Evolutionary conservation across 1,284 basidiomycete species (phyloP), one percentile per base, ranked within the genome.

Genomic region (Sanghuangporus weigelae): DNA sequence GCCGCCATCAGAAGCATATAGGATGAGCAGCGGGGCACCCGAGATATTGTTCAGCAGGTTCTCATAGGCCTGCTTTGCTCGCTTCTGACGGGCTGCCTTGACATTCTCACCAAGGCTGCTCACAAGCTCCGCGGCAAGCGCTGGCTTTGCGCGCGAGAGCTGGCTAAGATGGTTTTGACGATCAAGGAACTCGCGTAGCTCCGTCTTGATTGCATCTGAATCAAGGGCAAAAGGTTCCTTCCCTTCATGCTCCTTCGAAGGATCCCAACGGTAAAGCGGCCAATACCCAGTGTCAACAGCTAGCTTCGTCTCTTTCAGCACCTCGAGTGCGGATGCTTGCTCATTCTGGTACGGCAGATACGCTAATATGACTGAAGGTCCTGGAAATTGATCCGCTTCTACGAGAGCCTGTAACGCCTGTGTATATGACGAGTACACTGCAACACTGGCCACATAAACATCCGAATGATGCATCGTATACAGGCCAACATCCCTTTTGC

Each of bases 401-500:
- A 90, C 83, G 68, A 99, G 75, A 5, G 95, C 87, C 73, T 98
- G 96, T 51, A 99, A 83, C 39, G 97, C 95, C 73, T 98, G 96
- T 1, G 92, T 85, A 74, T 98, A 99, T 58, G 96, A 96, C 49
- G 95, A 91, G 76, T 96, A 98, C 62, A 98, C 89, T 6, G 97
- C 97, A 46, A 97, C 87, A 71, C 92, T 95, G 10, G 95, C 95
- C 62, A 98, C 96, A 74, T 95, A 99, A 63, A 95, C 93, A 72
- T 95, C 91, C 16, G 96, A 96, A 74, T 98, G 93, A 78, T 97
- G 98, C 93, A 99, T 96, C 12, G 96, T 96, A 73, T 99, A 99
- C 56, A 98, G 79, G 0, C 94, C 95, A 53, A 95, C 89, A 75
- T 98, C 95, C 72, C 95, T 95, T 77, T 96, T 96, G 65, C 93